A percentile compares a stretch with the other conserved stretches of the same genome.
These are phyloP conservation scores for Torulaspora delbrueckii DNA, from an alignment of 805 yeast genomes.

Conservation along the genomic window DNA sequence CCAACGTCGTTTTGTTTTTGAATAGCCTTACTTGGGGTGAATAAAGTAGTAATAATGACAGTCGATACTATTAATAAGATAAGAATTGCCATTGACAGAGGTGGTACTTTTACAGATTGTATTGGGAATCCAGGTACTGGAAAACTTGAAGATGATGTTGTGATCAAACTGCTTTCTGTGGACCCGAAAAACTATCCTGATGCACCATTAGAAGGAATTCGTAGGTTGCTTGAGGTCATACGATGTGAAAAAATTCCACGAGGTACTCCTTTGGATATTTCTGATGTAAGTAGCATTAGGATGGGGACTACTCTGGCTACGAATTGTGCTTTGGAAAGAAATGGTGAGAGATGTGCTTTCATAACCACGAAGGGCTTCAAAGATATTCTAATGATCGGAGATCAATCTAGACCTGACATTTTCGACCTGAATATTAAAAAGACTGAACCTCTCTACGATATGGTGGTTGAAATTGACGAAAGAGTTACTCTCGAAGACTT, in stretches of 20 bases:
- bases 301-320: slow-evolving; percentile 98
- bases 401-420: slow-evolving; percentile 85
- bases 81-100: slow-evolving; percentile 53
- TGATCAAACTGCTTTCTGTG: slow-evolving; percentile 77
- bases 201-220: slow-evolving; percentile 89
- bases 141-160: slow-evolving; percentile 50
- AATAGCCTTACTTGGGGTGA: neutral
- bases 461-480: slow-evolving; percentile 83
- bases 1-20: neutral
- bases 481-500: slow-evolving; percentile 80
- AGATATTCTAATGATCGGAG: slow-evolving; percentile 79
- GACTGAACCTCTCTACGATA: slow-evolving; percentile 64
- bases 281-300: slow-evolving; percentile 60
- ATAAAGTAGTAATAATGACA: neutral
- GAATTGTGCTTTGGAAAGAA: slow-evolving; percentile 86
- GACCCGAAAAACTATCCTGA: slow-evolving; percentile 85
- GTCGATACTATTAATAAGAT: slow-evolving; percentile 11
- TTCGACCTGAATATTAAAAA: slow-evolving; percentile 75
- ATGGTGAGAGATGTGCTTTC: slow-evolving; percentile 84
- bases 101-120: slow-evolving; percentile 90
- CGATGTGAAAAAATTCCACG: slow-evolving; percentile 54
- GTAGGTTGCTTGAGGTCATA: slow-evolving; percentile 64
- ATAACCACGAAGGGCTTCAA: slow-evolving; percentile 84
- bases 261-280: slow-evolving; percentile 54
- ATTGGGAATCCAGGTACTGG: slow-evolving; percentile 47